Evolutionary conservation across 306 rosid species (phyloP).

Genomic region (Hylodesmum podocarpum): DNA sequence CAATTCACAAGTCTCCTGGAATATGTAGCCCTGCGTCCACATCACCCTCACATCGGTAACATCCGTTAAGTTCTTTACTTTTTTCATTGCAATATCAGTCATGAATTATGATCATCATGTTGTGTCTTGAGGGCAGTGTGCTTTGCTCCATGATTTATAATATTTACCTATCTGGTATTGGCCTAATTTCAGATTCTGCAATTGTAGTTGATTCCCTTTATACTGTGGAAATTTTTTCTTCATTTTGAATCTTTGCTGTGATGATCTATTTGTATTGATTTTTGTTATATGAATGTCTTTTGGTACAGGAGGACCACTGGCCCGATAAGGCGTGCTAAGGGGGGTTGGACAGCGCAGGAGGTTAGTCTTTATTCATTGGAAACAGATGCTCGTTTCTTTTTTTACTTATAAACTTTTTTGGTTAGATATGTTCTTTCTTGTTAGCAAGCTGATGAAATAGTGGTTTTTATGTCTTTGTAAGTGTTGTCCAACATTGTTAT

Average conservation of each 20-base stretch:
- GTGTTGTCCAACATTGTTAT: conserved; percentile 10
- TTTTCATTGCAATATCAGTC: conserved; percentile 12
- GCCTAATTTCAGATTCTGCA: conserved; percentile 22
- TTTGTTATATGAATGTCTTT: conserved; percentile 14
- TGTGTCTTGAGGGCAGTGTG: neutral
- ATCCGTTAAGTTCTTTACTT: conserved; percentile 24
- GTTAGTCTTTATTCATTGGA: conserved; percentile 47
- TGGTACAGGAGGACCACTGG: conserved; percentile 83
- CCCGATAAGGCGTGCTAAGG: conserved; percentile 97
- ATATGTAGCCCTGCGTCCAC: conserved; percentile 63
- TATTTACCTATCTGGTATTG: neutral
- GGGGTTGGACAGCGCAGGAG: conserved; percentile 98
- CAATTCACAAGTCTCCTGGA: conserved; percentile 67
- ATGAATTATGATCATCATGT: neutral
- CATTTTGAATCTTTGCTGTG: conserved; percentile 11
- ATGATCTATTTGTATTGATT: conserved; percentile 16
- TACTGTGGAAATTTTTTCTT: neutral
- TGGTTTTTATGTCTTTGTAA: conserved; percentile 1
- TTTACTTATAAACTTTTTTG: neutral
- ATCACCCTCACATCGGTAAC: conserved; percentile 74
- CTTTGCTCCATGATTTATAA: neutral
- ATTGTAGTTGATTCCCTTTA: neutral
- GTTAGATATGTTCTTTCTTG: conserved; percentile 18
- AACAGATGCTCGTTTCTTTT: neutral
- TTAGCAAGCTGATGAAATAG: conserved; percentile 32